Evolutionary conservation across 257 asterid genomes (phyloP).

Genomic region (Rehmannia glutinosa): DNA sequence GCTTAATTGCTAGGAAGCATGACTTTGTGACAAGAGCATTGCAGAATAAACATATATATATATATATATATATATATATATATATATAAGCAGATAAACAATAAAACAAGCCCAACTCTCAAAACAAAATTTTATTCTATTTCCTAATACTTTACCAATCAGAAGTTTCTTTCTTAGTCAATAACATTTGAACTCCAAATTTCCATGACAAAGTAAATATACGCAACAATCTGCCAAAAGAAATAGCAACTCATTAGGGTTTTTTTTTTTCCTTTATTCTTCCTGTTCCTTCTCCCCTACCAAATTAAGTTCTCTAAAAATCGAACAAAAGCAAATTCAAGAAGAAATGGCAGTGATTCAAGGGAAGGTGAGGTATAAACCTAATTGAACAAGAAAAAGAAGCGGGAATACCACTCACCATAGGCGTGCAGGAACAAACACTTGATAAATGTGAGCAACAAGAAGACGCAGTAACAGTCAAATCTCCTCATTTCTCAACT

Average conservation of each 20-base stretch:
- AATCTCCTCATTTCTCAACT: conserved; percentile 24
- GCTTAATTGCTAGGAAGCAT: not conserved
- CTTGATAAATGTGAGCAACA: conserved; percentile 19
- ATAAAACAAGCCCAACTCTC: too few relatives aligned
- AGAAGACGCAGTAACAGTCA: conserved; percentile 16
- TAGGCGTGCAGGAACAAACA: conserved; percentile 22
- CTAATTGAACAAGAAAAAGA: not conserved
- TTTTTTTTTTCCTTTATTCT: too few relatives aligned
- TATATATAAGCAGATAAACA: not conserved
- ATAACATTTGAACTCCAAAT: not conserved
- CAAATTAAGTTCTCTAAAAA: too few relatives aligned
- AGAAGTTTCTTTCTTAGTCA: not conserved
- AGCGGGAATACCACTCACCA: conserved; percentile 27
- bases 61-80: too few relatives aligned
- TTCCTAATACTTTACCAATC: too few relatives aligned
- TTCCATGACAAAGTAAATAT: not conserved
- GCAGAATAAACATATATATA: not conserved
- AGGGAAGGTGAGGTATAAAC: too few relatives aligned
- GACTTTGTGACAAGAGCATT: not conserved
- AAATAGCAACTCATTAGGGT: too few relatives aligned
- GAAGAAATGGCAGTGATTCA: not conserved
- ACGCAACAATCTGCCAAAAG: too few relatives aligned
- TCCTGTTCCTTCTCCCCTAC: too few relatives aligned
- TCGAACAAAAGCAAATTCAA: not conserved
- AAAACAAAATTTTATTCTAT: too few relatives aligned